A percentile compares a stretch with the other conserved stretches of the same genome.
phyloP scores from a whole-genome alignment of 306 rosid genomes.

The Sphenostylis stenocarpa region DNA sequence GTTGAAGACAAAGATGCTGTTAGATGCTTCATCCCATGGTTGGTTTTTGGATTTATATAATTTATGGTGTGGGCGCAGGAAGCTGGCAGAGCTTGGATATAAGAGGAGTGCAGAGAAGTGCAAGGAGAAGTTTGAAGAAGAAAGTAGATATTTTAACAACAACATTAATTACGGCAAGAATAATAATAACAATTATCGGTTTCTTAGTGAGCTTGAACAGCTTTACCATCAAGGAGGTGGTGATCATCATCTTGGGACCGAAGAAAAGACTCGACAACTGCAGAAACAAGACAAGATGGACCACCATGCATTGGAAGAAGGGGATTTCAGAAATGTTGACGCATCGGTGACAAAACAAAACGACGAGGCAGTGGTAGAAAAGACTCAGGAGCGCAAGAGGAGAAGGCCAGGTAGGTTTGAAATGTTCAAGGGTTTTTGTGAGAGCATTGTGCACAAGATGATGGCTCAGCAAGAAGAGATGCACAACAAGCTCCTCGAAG shows the following conservation, averaged over 20 bases:
- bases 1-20: background rate
- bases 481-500: slow-evolving; percentile 69
- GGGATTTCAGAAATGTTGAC: slow-evolving; percentile 6
- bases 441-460: slow-evolving; percentile 70
- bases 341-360: background rate
- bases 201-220: slow-evolving; percentile 65
- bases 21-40: slow-evolving; percentile 44
- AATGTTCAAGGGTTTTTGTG: slow-evolving; percentile 68
- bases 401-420: slow-evolving; percentile 63
- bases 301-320: slow-evolving; percentile 18
- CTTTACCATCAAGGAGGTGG: slow-evolving; percentile 46
- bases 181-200: slow-evolving; percentile 48
- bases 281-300: slow-evolving; percentile 30
- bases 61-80: slow-evolving; percentile 65
- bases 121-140: slow-evolving; percentile 91
- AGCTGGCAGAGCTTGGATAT: slow-evolving; percentile 76
- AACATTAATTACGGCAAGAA: slow-evolving; percentile 49
- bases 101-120: slow-evolving; percentile 84
- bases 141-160: slow-evolving; percentile 66
- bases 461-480: slow-evolving; percentile 82
- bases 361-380: background rate
- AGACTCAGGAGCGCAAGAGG: slow-evolving; percentile 39
- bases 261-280: background rate
- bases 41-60: slow-evolving; percentile 37
- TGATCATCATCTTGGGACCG: slow-evolving; percentile 17